A percentile compares a stretch with the other conserved stretches of the same genome.
phyloP scores from a whole-genome alignment of 2,329 filamentous ascomycete genomes.

The Graphilbum fragrans region DNA sequence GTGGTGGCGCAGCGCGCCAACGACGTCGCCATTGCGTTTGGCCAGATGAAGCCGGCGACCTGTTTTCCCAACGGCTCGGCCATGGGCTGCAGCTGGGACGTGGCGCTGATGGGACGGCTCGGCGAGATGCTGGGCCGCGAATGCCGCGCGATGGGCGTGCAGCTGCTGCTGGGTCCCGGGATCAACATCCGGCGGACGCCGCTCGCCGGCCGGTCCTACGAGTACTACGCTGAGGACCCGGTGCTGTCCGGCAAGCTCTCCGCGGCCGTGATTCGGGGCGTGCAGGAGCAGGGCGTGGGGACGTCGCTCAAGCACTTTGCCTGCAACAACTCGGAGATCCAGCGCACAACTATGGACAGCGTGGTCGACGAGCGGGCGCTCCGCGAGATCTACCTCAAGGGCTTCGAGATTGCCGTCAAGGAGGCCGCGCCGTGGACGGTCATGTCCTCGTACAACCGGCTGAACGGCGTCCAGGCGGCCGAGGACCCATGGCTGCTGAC shows the following conservation, averaged over 20 bases:
- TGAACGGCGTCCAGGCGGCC: slow-evolving; percentile 51
- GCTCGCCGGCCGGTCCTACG: slow-evolving; percentile 24
- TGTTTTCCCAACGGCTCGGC: slow-evolving; percentile 2
- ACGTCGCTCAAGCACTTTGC: slow-evolving; percentile 36
- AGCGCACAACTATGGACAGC: slow-evolving; percentile 52
- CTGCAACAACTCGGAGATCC: slow-evolving; percentile 59
- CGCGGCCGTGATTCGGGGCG: slow-evolving; percentile 4
- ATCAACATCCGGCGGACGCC: slow-evolving; percentile 26
- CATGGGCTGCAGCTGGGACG: slow-evolving; percentile 4
- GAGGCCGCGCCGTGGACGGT: slow-evolving; percentile 58
- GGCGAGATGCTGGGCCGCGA: slow-evolving; percentile 56
- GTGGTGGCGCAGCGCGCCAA: slow-evolving; percentile 1
- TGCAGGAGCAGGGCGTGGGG: slow-evolving; percentile 2
- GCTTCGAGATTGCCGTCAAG: slow-evolving; percentile 59
- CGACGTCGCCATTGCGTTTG: slow-evolving; percentile 1
- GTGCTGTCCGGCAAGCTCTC: slow-evolving; percentile 22
- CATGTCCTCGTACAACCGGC: slow-evolving; percentile 56
- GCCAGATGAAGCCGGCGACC: background rate
- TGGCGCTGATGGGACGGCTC: slow-evolving; percentile 19
- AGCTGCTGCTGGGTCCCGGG: slow-evolving; percentile 53
- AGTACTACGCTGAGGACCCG: slow-evolving; percentile 24
- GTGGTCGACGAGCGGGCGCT: slow-evolving; percentile 52
- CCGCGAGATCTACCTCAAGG: slow-evolving; percentile 58
- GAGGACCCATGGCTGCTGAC: slow-evolving; percentile 42
- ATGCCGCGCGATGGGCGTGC: slow-evolving; percentile 52